Conservation (phyloP, 1,139 yeast species). For the Protomyces pachydermus region DNA sequence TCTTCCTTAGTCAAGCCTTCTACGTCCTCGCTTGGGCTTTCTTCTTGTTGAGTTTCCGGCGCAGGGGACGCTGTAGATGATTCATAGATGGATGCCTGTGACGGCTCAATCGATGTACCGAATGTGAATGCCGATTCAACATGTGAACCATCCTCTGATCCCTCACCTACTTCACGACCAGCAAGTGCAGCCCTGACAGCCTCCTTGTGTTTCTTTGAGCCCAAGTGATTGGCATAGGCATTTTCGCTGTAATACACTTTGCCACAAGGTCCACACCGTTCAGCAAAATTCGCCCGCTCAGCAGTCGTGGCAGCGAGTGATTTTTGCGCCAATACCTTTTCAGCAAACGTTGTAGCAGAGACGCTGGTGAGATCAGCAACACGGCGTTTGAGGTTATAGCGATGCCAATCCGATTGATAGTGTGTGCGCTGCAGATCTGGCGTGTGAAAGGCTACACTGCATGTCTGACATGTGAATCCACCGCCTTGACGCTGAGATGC, state of each 20-base stretch:
- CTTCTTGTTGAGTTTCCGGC: neutral
- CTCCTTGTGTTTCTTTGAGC: slow-evolving; percentile 32
- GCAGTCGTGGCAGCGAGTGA: slow-evolving; percentile 42
- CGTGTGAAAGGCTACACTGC: slow-evolving; percentile 69
- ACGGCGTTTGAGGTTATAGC: slow-evolving; percentile 84
- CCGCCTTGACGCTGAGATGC: slow-evolving; percentile 1
- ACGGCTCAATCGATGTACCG: slow-evolving; percentile 51
- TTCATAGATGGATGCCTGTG: slow-evolving; percentile 64
- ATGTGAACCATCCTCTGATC: slow-evolving; percentile 30
- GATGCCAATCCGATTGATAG: slow-evolving; percentile 96
- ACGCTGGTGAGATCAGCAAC: slow-evolving; percentile 82
- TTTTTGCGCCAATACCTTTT: slow-evolving; percentile 53
- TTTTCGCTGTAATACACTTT: slow-evolving; percentile 34
- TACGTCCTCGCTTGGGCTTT: neutral
- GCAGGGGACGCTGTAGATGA: slow-evolving; percentile 36
- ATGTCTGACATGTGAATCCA: slow-evolving; percentile 70
- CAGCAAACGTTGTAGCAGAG: slow-evolving; percentile 73
- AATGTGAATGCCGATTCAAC: slow-evolving; percentile 48
- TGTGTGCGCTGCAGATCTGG: slow-evolving; percentile 81
- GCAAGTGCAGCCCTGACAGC: slow-evolving; percentile 22
- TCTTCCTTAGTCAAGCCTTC: slow-evolving; percentile 34
- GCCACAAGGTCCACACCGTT: slow-evolving; percentile 33
- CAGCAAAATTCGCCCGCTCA: slow-evolving; percentile 32
- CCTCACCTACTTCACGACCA: slow-evolving; percentile 25
- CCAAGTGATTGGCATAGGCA: slow-evolving; percentile 34